These are phyloP conservation scores for Calocera viscosa DNA, from an alignment of 768 basidiomycete species.

Conservation along the genomic window DNA sequence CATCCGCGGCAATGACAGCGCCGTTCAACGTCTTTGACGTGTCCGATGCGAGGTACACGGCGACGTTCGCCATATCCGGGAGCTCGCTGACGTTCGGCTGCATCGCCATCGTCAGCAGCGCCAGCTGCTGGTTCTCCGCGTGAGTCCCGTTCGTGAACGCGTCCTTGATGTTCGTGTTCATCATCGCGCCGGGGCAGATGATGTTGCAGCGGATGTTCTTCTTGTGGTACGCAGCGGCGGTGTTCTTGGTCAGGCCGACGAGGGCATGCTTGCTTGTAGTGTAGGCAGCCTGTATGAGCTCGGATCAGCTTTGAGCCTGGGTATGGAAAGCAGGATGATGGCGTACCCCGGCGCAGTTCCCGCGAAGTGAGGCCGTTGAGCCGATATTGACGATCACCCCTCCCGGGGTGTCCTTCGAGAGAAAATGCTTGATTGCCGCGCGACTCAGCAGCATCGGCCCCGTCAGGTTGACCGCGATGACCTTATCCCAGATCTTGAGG, in stretches of 20 bases:
- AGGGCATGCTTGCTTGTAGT: slow-evolving; percentile 8
- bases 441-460: slow-evolving; percentile 9
- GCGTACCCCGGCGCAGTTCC: background rate
- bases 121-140: background rate
- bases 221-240: background rate
- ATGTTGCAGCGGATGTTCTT: slow-evolving; percentile 11
- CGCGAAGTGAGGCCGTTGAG: background rate
- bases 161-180: background rate
- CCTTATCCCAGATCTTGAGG: background rate
- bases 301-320: background rate
- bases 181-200: slow-evolving; percentile 8
- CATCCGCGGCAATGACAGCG: background rate
- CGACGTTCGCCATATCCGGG: background rate
- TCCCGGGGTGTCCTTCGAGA: background rate
- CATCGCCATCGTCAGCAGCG: background rate
- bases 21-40: background rate
- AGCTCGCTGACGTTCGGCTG: background rate
- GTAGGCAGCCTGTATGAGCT: background rate
- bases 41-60: background rate
- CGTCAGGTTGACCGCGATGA: background rate
- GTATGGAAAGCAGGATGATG: background rate
- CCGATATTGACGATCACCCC: background rate
- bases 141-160: background rate
- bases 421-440: background rate
- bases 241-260: slow-evolving; percentile 7